These are phyloP conservation scores for Gossypium thurberi DNA, from an alignment of 345 rosid genomes.

Conservation along the genomic window DNA sequence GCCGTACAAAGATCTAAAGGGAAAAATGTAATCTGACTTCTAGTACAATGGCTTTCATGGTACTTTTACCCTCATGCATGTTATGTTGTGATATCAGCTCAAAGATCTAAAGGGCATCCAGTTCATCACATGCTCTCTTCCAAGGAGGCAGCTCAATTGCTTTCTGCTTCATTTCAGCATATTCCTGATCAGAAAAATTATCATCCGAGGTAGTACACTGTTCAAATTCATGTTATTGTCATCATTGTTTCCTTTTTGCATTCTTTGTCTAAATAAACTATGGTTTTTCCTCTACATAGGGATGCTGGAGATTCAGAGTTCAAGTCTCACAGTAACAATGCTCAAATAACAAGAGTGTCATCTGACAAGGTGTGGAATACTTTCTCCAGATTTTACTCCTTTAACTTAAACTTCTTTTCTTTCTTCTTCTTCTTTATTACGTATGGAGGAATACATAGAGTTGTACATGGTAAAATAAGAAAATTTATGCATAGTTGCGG, in stretches of 20 bases:
- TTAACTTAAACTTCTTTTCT: neutral
- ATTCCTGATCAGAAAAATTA: slow-evolving; percentile 16
- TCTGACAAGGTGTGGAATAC: slow-evolving; percentile 50
- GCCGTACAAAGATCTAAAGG: too few species aligned
- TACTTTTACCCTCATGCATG: neutral
- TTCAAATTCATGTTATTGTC: neutral
- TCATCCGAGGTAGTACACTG: slow-evolving; percentile 8
- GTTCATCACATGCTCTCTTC: slow-evolving; percentile 17
- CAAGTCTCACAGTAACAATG: slow-evolving; percentile 21
- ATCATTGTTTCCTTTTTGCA: neutral
- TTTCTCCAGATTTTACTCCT: neutral
- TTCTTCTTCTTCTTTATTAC: neutral
- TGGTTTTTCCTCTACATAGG: slow-evolving; percentile 20
- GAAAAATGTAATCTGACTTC: too few species aligned
- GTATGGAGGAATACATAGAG: too few species aligned
- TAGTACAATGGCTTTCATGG: too few species aligned
- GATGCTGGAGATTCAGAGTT: slow-evolving; percentile 28
- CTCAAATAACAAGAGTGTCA: slow-evolving; percentile 48
- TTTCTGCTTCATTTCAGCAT: slow-evolving; percentile 20
- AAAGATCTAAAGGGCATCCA: slow-evolving; percentile 29
- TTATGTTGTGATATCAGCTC: slow-evolving; percentile 30
- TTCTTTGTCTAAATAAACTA: slow-evolving; percentile 2
- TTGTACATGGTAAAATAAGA: too few species aligned
- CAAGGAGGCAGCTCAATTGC: slow-evolving; percentile 11
- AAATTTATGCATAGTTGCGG: neutral